A percentile compares a stretch with the other conserved stretches of the same genome.
Conservation (phyloP, 1,139 yeast species). For the Magnusiomyces suaveolens region DNA sequence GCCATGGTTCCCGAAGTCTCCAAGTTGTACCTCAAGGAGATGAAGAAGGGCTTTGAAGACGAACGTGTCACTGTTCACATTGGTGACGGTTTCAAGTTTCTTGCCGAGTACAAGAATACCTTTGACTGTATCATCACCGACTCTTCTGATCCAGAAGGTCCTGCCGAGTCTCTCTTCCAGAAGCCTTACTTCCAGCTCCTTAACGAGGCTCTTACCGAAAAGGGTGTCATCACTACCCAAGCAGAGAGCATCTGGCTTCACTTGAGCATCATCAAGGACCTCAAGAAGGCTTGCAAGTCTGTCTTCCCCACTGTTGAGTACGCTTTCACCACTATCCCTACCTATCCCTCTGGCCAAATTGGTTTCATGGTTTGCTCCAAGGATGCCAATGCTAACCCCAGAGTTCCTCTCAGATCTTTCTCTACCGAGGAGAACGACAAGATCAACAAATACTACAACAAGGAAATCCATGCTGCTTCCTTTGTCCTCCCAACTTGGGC, state of each 20-base stretch:
- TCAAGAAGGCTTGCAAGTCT: conserved; percentile 62
- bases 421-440: conserved; percentile 51
- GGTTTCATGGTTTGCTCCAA: conserved; percentile 91
- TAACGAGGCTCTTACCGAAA: conserved; percentile 64
- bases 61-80: conserved; percentile 76
- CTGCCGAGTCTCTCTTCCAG: conserved; percentile 83
- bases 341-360: conserved; percentile 88
- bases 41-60: conserved; percentile 70
- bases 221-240: conserved; percentile 87
- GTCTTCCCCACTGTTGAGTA: conserved; percentile 86
- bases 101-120: conserved; percentile 56
- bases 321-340: conserved; percentile 82
- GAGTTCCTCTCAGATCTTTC: conserved; percentile 59
- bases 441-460: conserved; percentile 70
- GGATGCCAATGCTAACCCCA: conserved; percentile 53
- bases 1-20: conserved; percentile 78
- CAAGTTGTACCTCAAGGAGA: conserved; percentile 72
- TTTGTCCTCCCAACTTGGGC: conserved; percentile 89
- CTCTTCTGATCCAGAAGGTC: conserved; percentile 95
- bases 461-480: conserved; percentile 70
- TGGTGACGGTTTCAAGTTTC: conserved; percentile 88
- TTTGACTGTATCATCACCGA: conserved; percentile 90
- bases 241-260: conserved; percentile 87
- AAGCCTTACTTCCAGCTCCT: conserved; percentile 75
- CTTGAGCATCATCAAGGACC: conserved; percentile 63